Evolutionary conservation across 352 stramenopile genomes (phyloP), one percentile per base, ranked within the genome.

Genomic region (Pythium sukuiense): DNA sequence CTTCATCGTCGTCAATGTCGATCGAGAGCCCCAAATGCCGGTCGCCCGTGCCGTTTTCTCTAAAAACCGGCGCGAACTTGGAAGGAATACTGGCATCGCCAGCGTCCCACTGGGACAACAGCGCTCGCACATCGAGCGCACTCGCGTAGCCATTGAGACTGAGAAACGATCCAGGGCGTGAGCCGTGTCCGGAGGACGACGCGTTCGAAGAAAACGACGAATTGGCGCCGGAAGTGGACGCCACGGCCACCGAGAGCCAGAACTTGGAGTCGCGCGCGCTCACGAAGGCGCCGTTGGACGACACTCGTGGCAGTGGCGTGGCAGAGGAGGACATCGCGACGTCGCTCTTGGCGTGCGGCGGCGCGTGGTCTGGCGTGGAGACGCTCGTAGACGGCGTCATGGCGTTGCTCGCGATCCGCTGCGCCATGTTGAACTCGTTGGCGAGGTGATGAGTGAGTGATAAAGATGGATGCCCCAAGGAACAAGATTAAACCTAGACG

Each of bases 261-360:
- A 87, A 90, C 30, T 69, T 77, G 64, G 82, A 78, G 71, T 90
- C 82, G 59, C 82, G 82, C 39, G 80, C 82, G 65, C 82, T 90
- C 55, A 85, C 73, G 53, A 67, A 73, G 20, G 76, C 83, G 62
- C 83, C 76, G 46, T 59, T 56, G 2, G 65, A 71, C 27, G 48
- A 35, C 13, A 29, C 33, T 39, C 58, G 64, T 3, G 55, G 41
- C 41, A 65, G n/a, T n/a, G 9, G 24, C n/a, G 37, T n/a, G 6
- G 48, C 24, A 12, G 48, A 33, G 48, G 26, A 55, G 48, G 48
- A 20, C 48, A 24, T 8, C 0, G 52, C 30, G 27, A 46, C 18
- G 30, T 35, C 50, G 30, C 13, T 35, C 49, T 41, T 27, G 27
- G 26, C 27, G 13, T 41, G 50, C 4, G 20, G 12, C 12, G 33